Conservation (phyloP, 1,284 basidiomycete genomes). For the Mycena sp. region DNA sequence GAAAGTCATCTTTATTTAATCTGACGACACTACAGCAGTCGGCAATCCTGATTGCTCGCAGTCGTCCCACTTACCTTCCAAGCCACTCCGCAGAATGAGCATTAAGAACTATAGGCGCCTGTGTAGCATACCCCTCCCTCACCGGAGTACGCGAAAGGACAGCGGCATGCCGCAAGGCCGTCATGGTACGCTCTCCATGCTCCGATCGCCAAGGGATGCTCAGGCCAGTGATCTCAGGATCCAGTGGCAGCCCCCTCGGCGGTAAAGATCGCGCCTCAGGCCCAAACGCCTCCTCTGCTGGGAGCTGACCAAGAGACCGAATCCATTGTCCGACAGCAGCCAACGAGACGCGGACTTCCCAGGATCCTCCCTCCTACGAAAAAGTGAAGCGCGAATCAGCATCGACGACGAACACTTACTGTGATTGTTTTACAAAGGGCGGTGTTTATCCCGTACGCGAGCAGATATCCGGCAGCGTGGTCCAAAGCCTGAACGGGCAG, state of each 20-base stretch:
- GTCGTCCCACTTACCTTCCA: not conserved
- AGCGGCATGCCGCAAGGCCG: constrained; percentile 59
- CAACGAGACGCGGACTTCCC: constrained; percentile 69
- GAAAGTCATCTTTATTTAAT: too few relatives aligned
- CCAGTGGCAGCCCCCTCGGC: constrained; percentile 7
- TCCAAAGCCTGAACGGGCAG: constrained; percentile 73
- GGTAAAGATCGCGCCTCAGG: constrained; percentile 33
- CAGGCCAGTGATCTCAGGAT: constrained; percentile 13
- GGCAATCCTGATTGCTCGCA: too few relatives aligned
- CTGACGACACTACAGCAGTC: too few relatives aligned
- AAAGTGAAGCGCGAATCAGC: not conserved
- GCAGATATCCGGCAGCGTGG: constrained; percentile 68
- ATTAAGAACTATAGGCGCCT: constrained; percentile 38
- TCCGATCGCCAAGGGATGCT: constrained; percentile 15
- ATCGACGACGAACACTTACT: constrained; percentile 42
- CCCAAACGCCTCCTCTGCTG: constrained; percentile 52
- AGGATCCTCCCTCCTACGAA: constrained; percentile 67
- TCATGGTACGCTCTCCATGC: constrained; percentile 43
- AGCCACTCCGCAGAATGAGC: constrained; percentile 28
- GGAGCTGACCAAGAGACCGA: constrained; percentile 60
- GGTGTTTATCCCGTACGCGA: constrained; percentile 67
- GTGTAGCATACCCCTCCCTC: constrained; percentile 45
- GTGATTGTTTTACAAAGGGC: constrained; percentile 63
- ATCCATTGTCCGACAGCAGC: constrained; percentile 66
- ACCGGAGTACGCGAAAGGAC: constrained; percentile 55